Evolutionary conservation across 495 filamentous ascomycete species (phyloP).

Genomic region (Beverwykella pulmonaria): DNA sequence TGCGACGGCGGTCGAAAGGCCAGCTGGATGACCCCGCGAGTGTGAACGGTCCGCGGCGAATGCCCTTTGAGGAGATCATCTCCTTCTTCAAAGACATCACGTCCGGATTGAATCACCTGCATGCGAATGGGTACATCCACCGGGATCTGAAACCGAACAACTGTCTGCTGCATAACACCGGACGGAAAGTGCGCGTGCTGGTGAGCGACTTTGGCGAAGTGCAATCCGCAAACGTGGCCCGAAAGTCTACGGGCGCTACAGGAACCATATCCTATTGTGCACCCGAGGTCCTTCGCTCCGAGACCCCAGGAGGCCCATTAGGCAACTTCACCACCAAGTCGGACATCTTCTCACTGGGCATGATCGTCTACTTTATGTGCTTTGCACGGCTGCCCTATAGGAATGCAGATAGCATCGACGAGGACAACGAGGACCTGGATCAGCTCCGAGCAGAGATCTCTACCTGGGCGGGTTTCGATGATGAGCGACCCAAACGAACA

Average conservation of each 20-base stretch:
- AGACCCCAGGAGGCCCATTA: constrained; percentile 66
- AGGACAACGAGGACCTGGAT: constrained; percentile 94
- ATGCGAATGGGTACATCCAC: constrained; percentile 93
- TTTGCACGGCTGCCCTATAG: constrained; percentile 86
- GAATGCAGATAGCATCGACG: constrained; percentile 79
- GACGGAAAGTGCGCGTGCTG: constrained; percentile 70
- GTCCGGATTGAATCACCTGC: constrained; percentile 85
- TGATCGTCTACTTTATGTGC: constrained; percentile 98
- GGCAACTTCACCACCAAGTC: constrained; percentile 95
- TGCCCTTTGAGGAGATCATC: constrained; percentile 90
- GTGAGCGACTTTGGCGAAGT: constrained; percentile 98
- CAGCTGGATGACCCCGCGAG: constrained; percentile 57
- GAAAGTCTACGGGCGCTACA: constrained; percentile 88
- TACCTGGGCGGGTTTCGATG: constrained; percentile 82
- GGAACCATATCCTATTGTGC: constrained; percentile 98
- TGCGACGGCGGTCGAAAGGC: constrained; percentile 74
- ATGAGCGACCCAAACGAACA: constrained; percentile 66
- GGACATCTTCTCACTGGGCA: constrained; percentile 93
- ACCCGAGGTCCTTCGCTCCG: constrained; percentile 80
- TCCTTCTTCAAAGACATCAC: constrained; percentile 97
- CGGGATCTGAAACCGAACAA: constrained; percentile 95
- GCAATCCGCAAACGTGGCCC: constrained; percentile 73
- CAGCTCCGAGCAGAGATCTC: constrained; percentile 83
- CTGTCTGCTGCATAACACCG: constrained; percentile 81
- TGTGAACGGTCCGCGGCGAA: constrained; percentile 59